phyloP scores from a whole-genome alignment of 768 basidiomycete genomes.

The Suillus plorans region DNA sequence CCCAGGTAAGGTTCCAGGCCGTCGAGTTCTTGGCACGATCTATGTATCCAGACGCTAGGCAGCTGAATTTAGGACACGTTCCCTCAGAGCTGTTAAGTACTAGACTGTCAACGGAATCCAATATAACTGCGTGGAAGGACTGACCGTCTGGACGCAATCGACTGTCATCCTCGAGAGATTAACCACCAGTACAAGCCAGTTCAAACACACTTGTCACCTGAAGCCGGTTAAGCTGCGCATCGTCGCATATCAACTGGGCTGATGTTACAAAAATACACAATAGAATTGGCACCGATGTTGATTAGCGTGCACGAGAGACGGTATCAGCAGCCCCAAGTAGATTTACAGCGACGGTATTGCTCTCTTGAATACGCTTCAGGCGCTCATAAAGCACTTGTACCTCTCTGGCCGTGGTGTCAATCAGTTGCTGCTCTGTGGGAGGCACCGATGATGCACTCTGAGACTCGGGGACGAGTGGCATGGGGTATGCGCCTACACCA shows the following conservation, averaged over 20 bases:
- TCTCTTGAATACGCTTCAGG: constrained; percentile 54
- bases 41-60: neutral
- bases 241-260: neutral
- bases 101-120: no score
- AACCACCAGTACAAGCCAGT: neutral
- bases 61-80: neutral
- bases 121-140: no score
- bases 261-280: neutral
- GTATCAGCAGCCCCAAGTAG: constrained; percentile 34
- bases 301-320: constrained; percentile 9
- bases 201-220: no score
- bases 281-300: neutral
- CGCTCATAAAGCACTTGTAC: constrained; percentile 51
- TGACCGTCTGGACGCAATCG: no score
- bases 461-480: constrained; percentile 32
- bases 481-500: constrained; percentile 67
- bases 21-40: neutral
- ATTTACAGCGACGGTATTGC: constrained; percentile 52
- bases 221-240: neutral
- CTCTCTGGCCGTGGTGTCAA: constrained; percentile 39
- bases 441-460: constrained; percentile 13
- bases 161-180: neutral
- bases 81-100: neutral
- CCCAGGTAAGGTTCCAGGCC: neutral
- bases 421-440: constrained; percentile 48